Percentiles rank a stretch among this genome's conserved stretches.
Conservation (phyloP, 768 basidiomycete species). For the Naganishia kalamii region DNA sequence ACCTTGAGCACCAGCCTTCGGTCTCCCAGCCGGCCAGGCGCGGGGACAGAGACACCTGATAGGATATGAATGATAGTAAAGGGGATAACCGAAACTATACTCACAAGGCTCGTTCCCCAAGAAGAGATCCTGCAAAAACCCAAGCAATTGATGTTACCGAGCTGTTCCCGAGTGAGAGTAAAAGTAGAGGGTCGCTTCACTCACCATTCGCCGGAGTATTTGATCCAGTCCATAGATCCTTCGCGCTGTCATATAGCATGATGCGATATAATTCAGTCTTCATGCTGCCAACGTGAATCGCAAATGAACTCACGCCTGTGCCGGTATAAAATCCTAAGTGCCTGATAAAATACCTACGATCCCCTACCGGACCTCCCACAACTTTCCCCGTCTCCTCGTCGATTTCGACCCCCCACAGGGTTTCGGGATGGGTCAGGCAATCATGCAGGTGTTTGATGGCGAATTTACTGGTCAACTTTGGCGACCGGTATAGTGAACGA, state of each 20-base stretch:
- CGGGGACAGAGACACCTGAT: neutral
- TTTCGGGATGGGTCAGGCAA: conserved; percentile 12
- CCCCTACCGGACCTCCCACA: conserved; percentile 8
- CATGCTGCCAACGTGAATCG: neutral
- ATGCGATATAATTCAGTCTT: neutral
- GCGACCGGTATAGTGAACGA: conserved; percentile 11
- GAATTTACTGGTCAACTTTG: conserved; percentile 15
- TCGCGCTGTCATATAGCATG: neutral
- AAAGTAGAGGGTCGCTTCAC: no score
- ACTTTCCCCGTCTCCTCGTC: neutral
- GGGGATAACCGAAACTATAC: no score
- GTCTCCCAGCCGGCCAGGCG: conserved; percentile 13
- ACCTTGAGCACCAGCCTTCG: conserved; percentile 25
- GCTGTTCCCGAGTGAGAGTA: no score
- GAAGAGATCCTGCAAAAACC: neutral
- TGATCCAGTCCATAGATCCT: conserved; percentile 12
- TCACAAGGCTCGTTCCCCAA: neutral
- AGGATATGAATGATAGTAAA: no score
- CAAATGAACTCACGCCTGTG: conserved; percentile 15
- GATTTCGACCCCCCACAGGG: conserved; percentile 16
- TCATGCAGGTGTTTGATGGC: conserved; percentile 14
- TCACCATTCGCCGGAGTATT: conserved; percentile 11
- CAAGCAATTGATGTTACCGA: no score
- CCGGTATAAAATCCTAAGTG: conserved; percentile 13
- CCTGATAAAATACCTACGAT: conserved; percentile 1